phyloP scores from a whole-genome alignment of 73 alveolate species.

The Paramecium primaurelia region DNA sequence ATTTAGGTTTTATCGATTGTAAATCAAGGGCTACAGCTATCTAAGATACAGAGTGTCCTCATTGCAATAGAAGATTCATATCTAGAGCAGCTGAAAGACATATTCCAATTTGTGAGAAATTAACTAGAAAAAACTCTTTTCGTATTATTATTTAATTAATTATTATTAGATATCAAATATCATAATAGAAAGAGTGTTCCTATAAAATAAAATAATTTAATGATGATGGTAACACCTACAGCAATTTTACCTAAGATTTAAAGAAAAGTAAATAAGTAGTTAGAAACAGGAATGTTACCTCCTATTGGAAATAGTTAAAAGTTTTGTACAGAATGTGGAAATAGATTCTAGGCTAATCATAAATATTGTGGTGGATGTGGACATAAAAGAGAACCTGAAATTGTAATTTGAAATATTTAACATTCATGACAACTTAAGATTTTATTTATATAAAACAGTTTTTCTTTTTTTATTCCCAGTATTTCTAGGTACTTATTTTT shows the following conservation, averaged over 20 bases:
- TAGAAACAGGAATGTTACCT: not conserved
- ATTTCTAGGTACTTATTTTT: not conserved
- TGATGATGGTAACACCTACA: not conserved
- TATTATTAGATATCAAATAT: not conserved
- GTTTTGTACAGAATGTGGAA: conserved; percentile 39
- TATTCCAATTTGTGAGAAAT: conserved; percentile 73
- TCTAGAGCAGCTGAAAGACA: conserved; percentile 79
- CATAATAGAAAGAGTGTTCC: not conserved
- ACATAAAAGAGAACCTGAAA: conserved; percentile 31
- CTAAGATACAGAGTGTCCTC: conserved; percentile 34
- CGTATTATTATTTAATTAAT: not conserved
- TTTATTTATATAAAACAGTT: not conserved
- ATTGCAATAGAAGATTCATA: conserved; percentile 69
- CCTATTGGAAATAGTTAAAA: conserved; percentile 6
- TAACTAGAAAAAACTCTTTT: not conserved
- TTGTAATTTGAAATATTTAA: not conserved
- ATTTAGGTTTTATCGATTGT: not conserved
- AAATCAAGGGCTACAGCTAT: conserved; percentile 35
- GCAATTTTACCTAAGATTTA: not conserved
- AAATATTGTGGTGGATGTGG: conserved; percentile 53
- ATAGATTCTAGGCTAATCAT: not conserved
- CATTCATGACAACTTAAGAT: not conserved
- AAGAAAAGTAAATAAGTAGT: not conserved
- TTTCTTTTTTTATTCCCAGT: not conserved
- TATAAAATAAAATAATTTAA: not conserved